phyloP scores from a whole-genome alignment of 1,284 basidiomycete genomes.

The Trichosporon inkin region DNA sequence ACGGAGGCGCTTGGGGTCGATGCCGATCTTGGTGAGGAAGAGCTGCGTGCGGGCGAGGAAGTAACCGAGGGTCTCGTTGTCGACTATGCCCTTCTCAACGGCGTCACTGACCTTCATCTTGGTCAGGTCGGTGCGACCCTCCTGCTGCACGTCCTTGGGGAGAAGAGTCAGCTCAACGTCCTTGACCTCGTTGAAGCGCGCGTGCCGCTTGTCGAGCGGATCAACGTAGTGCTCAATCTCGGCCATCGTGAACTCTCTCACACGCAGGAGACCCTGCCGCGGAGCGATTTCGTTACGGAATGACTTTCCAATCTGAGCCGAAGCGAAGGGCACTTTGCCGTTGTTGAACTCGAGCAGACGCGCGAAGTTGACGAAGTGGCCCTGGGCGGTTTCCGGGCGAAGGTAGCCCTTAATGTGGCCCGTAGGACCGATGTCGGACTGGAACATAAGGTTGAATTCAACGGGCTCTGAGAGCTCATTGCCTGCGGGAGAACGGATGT shows the following conservation, averaged over 20 bases:
- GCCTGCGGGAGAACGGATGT: conserved; percentile 84
- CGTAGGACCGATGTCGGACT: conserved; percentile 93
- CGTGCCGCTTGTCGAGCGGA: conserved; percentile 85
- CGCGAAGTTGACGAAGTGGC: conserved; percentile 98
- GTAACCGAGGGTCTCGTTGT: conserved; percentile 97
- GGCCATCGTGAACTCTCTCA: conserved; percentile 99
- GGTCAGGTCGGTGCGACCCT: conserved; percentile 65
- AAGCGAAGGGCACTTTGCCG: conserved; percentile 91
- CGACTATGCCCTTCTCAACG: conserved; percentile 76
- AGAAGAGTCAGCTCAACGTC: conserved; percentile 73
- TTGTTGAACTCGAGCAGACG: conserved; percentile 98
- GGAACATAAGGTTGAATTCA: conserved; percentile 99
- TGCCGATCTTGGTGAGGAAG: conserved; percentile 89
- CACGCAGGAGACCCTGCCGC: conserved; percentile 88
- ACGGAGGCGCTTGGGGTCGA: conserved; percentile 76
- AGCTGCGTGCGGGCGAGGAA: conserved; percentile 90
- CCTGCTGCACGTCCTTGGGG: conserved; percentile 74
- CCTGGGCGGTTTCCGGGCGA: conserved; percentile 96
- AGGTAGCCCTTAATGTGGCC: conserved; percentile 94
- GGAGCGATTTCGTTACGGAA: conserved; percentile 99
- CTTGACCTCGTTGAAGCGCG: conserved; percentile 75
- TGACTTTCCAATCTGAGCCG: conserved; percentile 90
- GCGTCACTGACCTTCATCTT: conserved; percentile 82
- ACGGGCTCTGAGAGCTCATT: conserved; percentile 90
- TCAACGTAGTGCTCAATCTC: conserved; percentile 99